phyloP scores from a whole-genome alignment of 2,329 filamentous ascomycete species.

The Sarocladium oryzae region DNA sequence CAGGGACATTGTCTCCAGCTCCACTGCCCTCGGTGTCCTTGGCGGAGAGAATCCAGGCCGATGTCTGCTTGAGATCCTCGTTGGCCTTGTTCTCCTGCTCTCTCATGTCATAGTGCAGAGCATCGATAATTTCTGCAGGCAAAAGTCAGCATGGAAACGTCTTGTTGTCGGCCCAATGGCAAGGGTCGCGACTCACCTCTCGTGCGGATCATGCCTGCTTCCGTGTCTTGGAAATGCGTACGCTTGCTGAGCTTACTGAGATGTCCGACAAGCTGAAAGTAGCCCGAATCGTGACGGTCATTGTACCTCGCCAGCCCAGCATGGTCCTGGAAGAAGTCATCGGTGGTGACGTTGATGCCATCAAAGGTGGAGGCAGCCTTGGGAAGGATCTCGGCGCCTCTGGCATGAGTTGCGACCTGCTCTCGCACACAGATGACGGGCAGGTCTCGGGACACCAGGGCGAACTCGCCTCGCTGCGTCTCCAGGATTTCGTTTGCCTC shows the following conservation, averaged over 20 bases:
- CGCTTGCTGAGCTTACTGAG: slow-evolving; percentile 8
- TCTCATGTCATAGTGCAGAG: slow-evolving; percentile 6
- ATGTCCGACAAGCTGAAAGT: slow-evolving; percentile 6
- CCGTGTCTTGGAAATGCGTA: slow-evolving; percentile 6
- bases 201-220: slow-evolving; percentile 6
- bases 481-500: slow-evolving; percentile 1
- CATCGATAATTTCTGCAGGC: neutral
- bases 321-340: slow-evolving; percentile 7
- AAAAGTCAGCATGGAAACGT: neutral
- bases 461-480: slow-evolving; percentile 3
- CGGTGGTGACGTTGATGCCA: slow-evolving; percentile 5
- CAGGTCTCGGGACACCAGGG: neutral
- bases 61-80: slow-evolving; percentile 6
- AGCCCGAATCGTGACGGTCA: slow-evolving; percentile 4
- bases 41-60: slow-evolving; percentile 6
- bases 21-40: slow-evolving; percentile 7
- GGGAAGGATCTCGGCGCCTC: slow-evolving; percentile 3
- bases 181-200: neutral
- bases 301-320: slow-evolving; percentile 3
- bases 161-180: neutral
- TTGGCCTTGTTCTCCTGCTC: slow-evolving; percentile 8
- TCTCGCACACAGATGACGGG: slow-evolving; percentile 4
- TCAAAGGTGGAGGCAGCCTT: neutral
- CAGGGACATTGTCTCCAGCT: slow-evolving; percentile 1
- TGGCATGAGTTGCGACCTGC: neutral